Base-by-base conservation (phyloP, 768 basidiomycete species). In the Pleurotus salmoneostramineus region DNA sequence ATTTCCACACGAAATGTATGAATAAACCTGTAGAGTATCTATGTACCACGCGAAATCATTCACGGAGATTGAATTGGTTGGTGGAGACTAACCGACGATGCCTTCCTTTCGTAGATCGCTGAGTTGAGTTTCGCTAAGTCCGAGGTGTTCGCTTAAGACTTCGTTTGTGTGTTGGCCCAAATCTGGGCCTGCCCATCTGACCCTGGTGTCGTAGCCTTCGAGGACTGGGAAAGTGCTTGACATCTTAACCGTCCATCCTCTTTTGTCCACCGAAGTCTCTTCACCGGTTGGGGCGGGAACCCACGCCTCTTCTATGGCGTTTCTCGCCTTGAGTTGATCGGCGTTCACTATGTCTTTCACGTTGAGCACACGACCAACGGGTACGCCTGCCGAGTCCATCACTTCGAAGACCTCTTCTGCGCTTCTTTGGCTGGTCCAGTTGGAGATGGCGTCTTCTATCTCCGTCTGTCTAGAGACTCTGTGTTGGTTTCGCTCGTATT, bases 171-270 rank as follows among this genome's bases (percentile, higher is more conserved):
- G 83, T 54, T 72, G 68, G 3, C 88, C 88, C n/a, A 89, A 71
- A 59, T 86, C 76, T 1, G 87, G 87, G 0, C 87, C 87, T 31
- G 85, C 87, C 86, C 86, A 89, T 60, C 74, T 78, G 1, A 87
- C 85, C 62, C 74, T 74, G 4, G 80, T 70, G 44, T 84, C 76
- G 31, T 80, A 80, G 11, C 83, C 85, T 58, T 87, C 80, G 55
- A 89, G 66, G 52, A 83, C 68, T 5, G 87, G 88, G 60, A 84
- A 84, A 31, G 85, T 84, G 31, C 78, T 78, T 42, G 79, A 76
- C 84, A 89, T 86, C 69, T 87, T 88, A 58, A 89, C 78, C 42
- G 69, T 80, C 87, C 87, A 88, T 60, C 72, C 32, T 59, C 66
- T 33, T 65, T 27, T 27, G 21, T 60, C 0, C 66, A 69, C 17